Evolutionary conservation across 495 filamentous ascomycete genomes (phyloP).

Genomic region (Aspergillus incahuasiensis): DNA sequence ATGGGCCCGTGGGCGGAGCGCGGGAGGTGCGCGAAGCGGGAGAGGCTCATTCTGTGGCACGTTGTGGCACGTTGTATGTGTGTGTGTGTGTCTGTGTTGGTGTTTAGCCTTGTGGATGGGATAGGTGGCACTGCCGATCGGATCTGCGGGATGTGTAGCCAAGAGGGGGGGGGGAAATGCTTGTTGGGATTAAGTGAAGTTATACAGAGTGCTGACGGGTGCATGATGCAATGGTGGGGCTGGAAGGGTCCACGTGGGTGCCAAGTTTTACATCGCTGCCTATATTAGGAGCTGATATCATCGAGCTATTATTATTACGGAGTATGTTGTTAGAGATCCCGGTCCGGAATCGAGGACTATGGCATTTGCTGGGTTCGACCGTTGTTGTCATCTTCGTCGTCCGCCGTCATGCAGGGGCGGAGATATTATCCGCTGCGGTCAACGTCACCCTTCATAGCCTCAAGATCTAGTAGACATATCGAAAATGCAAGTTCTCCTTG

Average conservation of each 20-base stretch:
- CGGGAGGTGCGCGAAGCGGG: constrained; percentile 56
- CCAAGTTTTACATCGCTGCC: neutral
- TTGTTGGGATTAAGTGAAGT: neutral
- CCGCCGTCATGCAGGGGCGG: too few relatives aligned
- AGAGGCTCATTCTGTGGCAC: neutral
- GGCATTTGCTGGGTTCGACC: too few relatives aligned
- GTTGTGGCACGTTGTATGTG: too few relatives aligned
- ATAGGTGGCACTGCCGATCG: too few relatives aligned
- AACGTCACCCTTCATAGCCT: too few relatives aligned
- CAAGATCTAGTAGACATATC: constrained; percentile 46
- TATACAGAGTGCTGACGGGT: neutral
- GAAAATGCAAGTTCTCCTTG: constrained; percentile 68
- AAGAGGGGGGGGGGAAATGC: neutral
- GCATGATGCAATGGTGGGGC: neutral
- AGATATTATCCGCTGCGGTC: too few relatives aligned
- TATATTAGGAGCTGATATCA: neutral
- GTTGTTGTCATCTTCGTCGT: too few relatives aligned
- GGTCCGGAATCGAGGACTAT: too few relatives aligned
- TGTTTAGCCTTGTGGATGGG: neutral
- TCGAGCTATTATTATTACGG: neutral
- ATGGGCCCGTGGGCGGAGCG: constrained; percentile 57
- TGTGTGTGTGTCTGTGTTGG: too few relatives aligned
- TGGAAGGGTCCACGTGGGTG: neutral
- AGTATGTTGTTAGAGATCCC: neutral
- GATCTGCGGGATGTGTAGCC: neutral